phyloP scores from a whole-genome alignment of 139 green algal species.

The Edaphochlamys debaryana region DNA sequence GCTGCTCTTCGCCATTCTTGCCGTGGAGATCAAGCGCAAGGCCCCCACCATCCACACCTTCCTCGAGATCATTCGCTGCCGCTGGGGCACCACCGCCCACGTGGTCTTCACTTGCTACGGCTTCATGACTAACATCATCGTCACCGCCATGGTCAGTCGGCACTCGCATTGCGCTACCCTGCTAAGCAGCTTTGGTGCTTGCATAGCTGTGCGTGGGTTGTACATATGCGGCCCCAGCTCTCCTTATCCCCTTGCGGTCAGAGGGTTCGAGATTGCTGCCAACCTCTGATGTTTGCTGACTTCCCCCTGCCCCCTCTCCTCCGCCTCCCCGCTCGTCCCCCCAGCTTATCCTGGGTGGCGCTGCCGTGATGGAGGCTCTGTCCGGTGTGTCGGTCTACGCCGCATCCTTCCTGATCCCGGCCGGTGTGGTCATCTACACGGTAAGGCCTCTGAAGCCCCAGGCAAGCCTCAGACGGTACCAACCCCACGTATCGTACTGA shows the following conservation, averaged over 20 bases:
- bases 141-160: conserved; percentile 92
- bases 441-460: no score
- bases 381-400: conserved; percentile 56
- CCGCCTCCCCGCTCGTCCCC: no score
- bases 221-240: no score
- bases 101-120: conserved; percentile 89
- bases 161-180: no score
- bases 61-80: conserved; percentile 82
- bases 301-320: no score
- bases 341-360: conserved; percentile 90
- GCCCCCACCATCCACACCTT: conserved; percentile 90
- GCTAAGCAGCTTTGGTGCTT: no score
- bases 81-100: conserved; percentile 78
- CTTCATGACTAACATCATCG: conserved; percentile 91
- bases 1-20: conserved; percentile 93
- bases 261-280: no score
- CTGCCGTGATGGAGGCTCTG: conserved; percentile 86
- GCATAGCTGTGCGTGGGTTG: no score
- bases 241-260: no score
- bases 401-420: conserved; percentile 71
- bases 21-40: conserved; percentile 95
- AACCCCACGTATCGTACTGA: no score
- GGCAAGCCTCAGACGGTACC: no score
- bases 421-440: conserved; percentile 91
- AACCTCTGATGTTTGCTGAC: no score